Evolutionary conservation across 768 basidiomycete genomes (phyloP).

Genomic region (Kwoniella heveanensis): DNA sequence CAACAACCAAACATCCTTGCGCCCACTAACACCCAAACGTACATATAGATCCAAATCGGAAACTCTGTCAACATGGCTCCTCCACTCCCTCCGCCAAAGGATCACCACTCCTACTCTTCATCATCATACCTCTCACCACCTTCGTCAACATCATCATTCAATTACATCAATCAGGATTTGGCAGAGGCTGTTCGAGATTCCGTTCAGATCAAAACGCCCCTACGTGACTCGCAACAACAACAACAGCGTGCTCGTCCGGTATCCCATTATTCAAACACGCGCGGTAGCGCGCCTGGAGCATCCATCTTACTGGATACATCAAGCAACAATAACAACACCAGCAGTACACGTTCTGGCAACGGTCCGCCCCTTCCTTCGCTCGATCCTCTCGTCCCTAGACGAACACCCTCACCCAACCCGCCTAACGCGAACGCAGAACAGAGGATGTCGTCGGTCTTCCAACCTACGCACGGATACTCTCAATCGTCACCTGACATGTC

Average conservation of each 20-base stretch:
- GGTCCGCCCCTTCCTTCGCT: constrained; percentile 21
- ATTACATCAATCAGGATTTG: constrained; percentile 22
- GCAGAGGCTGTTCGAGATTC: constrained; percentile 35
- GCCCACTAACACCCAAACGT: too few species aligned
- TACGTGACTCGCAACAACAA: constrained; percentile 7
- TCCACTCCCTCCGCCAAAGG: constrained; percentile 29
- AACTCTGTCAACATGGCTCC: constrained; percentile 23
- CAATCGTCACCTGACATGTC: constrained; percentile 29
- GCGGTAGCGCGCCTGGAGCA: background rate
- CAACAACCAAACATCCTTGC: background rate
- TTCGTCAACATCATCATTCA: constrained; percentile 7
- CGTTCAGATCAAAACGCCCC: constrained; percentile 26
- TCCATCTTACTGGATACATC: constrained; percentile 10
- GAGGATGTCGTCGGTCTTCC: background rate
- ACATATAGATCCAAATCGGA: too few species aligned
- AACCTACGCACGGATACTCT: constrained; percentile 21
- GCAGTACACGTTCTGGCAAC: constrained; percentile 1
- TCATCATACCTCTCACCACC: constrained; percentile 4
- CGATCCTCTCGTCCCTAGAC: constrained; percentile 24
- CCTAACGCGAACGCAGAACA: background rate
- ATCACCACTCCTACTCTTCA: constrained; percentile 6
- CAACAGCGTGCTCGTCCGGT: background rate
- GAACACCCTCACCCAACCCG: constrained; percentile 29
- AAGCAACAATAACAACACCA: background rate
- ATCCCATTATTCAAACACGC: background rate